Base-by-base conservation (phyloP, 805 yeast genomes). In the Sugiyamaella americana region DNA sequence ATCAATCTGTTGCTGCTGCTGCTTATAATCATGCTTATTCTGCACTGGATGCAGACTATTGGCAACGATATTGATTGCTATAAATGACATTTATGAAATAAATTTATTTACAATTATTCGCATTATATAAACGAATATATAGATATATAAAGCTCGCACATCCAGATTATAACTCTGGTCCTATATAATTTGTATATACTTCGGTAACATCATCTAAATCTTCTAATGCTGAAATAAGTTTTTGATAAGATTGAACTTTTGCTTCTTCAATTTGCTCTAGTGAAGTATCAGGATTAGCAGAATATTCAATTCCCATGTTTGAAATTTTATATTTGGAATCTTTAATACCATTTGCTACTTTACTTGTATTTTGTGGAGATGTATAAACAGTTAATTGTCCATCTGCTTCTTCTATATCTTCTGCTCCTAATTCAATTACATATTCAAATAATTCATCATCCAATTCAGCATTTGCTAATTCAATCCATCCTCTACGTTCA, bases 161-260 rank as follows among this genome's bases (percentile, higher is more conserved):
- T 29, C n/a, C 34, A 29, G n/a, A 40, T 13, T 38, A 5, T 11
- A 17, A 40, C 17, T 22, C 22, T 24, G 16, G 43, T 19, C 35
- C 29, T 17, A 36, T 40, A 40, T 78, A 69, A 61, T 87, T 91
- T 24, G 86, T 75, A 66, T 85, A 86, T 49, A 85, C 79, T 51
- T 79, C 87, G 4, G 87, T 79, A 18, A 91, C 85, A 56, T 93
- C 98, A 42, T 83, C 87, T n/a, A 87, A 68, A 29, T 81, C 87
- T 45, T 87, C 94, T 40, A 91, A 68, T 41, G 72, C 70, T 19
- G 63, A 68, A 29, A 82, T 62, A 30, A 88, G 77, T 58, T 79
- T 84, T 13, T 74, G 73, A 56, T 78, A 74, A 32, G 72, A 71
- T 49, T 70, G 73, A 48, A 64, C 69, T 5, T 72, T 65, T 2